Conservation (phyloP, 2,329 filamentous ascomycete species). For the Penicillium sp. region DNA sequence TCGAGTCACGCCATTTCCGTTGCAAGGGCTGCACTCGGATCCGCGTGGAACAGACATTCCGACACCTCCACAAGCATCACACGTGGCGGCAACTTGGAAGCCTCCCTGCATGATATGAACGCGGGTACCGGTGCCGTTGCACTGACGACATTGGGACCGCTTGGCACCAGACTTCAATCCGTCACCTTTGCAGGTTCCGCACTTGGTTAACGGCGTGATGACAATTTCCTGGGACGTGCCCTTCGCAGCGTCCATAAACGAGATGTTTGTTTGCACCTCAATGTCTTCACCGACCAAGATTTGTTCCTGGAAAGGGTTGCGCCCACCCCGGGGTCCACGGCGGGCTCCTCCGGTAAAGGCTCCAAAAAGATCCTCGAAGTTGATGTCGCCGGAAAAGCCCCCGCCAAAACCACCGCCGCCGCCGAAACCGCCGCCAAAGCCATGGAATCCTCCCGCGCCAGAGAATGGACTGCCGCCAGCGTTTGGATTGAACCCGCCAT, state of each 20-base stretch:
- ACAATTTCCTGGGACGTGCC: constrained; percentile 83
- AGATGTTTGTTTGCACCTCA: constrained; percentile 87
- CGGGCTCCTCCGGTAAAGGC: constrained; percentile 69
- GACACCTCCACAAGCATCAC: constrained; percentile 73
- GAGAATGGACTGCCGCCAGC: constrained; percentile 56
- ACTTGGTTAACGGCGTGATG: constrained; percentile 77
- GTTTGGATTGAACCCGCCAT: constrained; percentile 74
- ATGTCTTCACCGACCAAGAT: constrained; percentile 93
- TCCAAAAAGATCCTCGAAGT: constrained; percentile 93
- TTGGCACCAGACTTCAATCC: constrained; percentile 80
- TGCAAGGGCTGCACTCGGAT: constrained; percentile 75
- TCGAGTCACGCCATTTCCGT: constrained; percentile 77
- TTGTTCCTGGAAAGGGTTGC: constrained; percentile 72
- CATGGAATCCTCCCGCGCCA: constrained; percentile 60
- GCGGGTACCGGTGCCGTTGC: constrained; percentile 80
- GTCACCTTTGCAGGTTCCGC: constrained; percentile 76
- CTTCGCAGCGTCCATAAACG: constrained; percentile 94
- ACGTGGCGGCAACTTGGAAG: constrained; percentile 95
- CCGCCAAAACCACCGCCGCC: constrained; percentile 54
- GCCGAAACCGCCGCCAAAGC: constrained; percentile 55
- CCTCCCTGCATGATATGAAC: constrained; percentile 88
- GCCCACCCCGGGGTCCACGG: constrained; percentile 53
- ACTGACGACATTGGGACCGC: constrained; percentile 70
- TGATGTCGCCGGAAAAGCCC: constrained; percentile 74
- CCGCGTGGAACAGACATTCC: constrained; percentile 75